phyloP scores from a whole-genome alignment of 108 stramenopile species.

The Licmophora abbreviata region DNA sequence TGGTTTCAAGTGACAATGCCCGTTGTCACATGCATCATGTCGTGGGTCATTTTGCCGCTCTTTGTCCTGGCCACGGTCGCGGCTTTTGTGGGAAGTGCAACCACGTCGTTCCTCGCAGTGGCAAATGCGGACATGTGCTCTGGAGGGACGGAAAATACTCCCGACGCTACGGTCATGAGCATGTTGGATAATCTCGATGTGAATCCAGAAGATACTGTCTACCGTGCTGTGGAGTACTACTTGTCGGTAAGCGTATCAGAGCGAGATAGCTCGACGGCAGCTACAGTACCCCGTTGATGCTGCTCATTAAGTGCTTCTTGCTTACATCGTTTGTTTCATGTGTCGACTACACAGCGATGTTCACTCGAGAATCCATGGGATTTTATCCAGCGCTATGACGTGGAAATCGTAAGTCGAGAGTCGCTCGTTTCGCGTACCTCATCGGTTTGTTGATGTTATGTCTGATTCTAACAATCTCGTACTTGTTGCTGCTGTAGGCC shows the following conservation, averaged over 20 bases:
- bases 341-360: constrained; percentile 10
- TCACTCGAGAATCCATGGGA: constrained; percentile 12
- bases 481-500: not conserved
- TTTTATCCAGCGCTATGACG: constrained; percentile 20
- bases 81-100: constrained; percentile 3
- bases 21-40: constrained; percentile 8
- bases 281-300: not conserved
- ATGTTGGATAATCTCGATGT: constrained; percentile 8
- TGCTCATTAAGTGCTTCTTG: constrained; percentile 7
- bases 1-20: constrained; percentile 13
- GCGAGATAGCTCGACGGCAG: not conserved
- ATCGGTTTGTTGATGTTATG: not conserved
- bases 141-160: constrained; percentile 8
- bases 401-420: constrained; percentile 7
- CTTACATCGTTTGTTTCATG: constrained; percentile 17
- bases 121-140: constrained; percentile 21
- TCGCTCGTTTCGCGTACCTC: not conserved
- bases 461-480: not conserved
- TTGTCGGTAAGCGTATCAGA: not conserved
- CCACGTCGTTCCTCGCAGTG: constrained; percentile 2
- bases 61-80: constrained; percentile 15
- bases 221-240: not conserved
- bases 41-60: constrained; percentile 24
- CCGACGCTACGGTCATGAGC: constrained; percentile 14
- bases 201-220: not conserved